phyloP scores from a whole-genome alignment of 2,329 filamentous ascomycete species.

The Aschersonia sp. region DNA sequence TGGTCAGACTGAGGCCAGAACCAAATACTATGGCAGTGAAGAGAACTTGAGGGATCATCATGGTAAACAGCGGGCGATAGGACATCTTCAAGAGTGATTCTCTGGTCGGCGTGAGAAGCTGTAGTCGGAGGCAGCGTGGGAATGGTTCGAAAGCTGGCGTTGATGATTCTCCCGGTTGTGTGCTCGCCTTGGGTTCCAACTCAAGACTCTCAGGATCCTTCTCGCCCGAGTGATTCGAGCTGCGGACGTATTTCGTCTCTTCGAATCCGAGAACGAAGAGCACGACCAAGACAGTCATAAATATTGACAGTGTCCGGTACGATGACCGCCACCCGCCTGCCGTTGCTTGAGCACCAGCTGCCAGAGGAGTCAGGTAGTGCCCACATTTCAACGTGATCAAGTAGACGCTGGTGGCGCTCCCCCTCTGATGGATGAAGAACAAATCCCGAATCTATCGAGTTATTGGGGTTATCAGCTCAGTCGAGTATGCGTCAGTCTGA shows the following conservation, averaged over 20 bases:
- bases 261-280: slow-evolving; percentile 10
- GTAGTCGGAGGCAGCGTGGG: slow-evolving; percentile 1
- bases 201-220: background rate
- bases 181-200: background rate
- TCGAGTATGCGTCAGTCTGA: no score
- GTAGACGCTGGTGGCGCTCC: slow-evolving; percentile 16
- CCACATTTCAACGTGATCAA: slow-evolving; percentile 16
- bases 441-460: slow-evolving; percentile 14
- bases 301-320: slow-evolving; percentile 9
- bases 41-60: slow-evolving; percentile 21
- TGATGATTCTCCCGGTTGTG: background rate
- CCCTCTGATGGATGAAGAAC: slow-evolving; percentile 18
- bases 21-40: slow-evolving; percentile 25
- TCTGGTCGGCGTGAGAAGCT: slow-evolving; percentile 7
- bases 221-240: background rate
- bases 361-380: slow-evolving; percentile 16
- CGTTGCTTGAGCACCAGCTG: slow-evolving; percentile 12
- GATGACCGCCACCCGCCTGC: slow-evolving; percentile 11
- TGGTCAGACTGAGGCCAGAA: slow-evolving; percentile 18
- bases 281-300: slow-evolving; percentile 4
- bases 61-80: slow-evolving; percentile 8
- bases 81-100: slow-evolving; percentile 6
- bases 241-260: slow-evolving; percentile 14
- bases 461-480: no score
- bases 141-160: background rate